These are phyloP conservation scores for Mycena kentingensis DNA, from an alignment of 768 basidiomycete species.

Conservation along the genomic window DNA sequence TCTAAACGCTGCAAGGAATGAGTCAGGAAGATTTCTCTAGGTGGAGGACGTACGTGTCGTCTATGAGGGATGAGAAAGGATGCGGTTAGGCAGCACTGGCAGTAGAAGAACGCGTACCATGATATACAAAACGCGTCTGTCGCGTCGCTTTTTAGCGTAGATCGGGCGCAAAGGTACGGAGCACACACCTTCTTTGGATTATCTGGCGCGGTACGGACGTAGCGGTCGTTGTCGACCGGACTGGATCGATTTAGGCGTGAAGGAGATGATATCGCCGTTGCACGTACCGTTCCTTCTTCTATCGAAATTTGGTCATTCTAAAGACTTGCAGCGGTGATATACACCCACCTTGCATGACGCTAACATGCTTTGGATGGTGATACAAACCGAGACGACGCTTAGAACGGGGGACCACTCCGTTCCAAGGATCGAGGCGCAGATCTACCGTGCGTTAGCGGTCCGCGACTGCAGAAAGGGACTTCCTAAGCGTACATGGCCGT, in stretches of 20 bases:
- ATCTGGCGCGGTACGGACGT: conserved; percentile 74
- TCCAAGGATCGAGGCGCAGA: conserved; percentile 88
- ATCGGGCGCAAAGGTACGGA: background rate
- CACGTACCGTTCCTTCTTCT: conserved; percentile 67
- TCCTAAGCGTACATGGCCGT: conserved; percentile 66
- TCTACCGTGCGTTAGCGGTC: conserved; percentile 43
- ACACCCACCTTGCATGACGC: conserved; percentile 82
- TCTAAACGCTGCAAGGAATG: too few relatives aligned
- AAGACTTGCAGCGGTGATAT: conserved; percentile 13
- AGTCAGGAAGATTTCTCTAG: too few relatives aligned
- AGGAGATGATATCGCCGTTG: background rate
- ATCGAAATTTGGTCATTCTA: conserved; percentile 29
- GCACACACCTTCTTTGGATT: conserved; percentile 81
- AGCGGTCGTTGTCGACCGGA: conserved; percentile 82
- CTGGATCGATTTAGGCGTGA: conserved; percentile 40
- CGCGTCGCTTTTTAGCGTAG: background rate
- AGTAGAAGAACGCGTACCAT: background rate
- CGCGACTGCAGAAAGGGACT: conserved; percentile 14
- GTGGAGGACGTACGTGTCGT: background rate
- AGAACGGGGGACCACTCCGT: conserved; percentile 91
- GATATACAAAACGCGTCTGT: background rate
- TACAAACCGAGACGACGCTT: conserved; percentile 77
- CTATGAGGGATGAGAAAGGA: background rate
- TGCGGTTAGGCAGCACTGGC: background rate
- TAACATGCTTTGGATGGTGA: conserved; percentile 90